These are phyloP conservation scores for Phytopythium vexans DNA, from an alignment of 352 stramenopile species.

Conservation along the genomic window DNA sequence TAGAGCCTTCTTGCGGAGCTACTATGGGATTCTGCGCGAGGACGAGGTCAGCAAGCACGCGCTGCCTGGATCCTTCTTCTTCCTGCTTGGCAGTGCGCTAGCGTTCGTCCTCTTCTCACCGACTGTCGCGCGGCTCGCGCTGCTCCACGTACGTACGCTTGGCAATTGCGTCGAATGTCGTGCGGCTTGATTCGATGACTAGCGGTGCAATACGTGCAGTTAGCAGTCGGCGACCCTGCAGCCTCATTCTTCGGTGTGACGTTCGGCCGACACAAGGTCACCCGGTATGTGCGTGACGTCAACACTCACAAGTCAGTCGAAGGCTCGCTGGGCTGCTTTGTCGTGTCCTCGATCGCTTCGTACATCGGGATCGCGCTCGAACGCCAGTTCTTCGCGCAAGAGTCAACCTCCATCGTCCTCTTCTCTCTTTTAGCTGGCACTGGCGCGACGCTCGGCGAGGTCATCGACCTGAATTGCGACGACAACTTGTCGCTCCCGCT, in stretches of 20 bases:
- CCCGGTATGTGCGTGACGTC: constrained; percentile 12
- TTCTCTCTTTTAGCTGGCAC: constrained; percentile 26
- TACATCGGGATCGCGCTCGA: constrained; percentile 20
- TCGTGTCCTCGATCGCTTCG: constrained; percentile 17
- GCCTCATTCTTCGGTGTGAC: constrained; percentile 45
- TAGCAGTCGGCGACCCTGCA: constrained; percentile 49
- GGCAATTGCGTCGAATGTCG: too few species aligned
- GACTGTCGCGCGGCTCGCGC: constrained; percentile 37
- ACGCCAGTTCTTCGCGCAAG: constrained; percentile 12
- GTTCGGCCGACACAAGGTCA: constrained; percentile 32
- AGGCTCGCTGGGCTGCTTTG: constrained; percentile 39
- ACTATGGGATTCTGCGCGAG: constrained; percentile 39
- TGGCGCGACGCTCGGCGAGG: constrained; percentile 31
- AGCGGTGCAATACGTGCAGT: constrained; percentile 11
- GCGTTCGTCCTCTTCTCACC: constrained; percentile 36
- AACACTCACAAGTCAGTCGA: constrained; percentile 40
- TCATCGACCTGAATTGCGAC: constrained; percentile 37
- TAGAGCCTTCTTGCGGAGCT: constrained; percentile 32
- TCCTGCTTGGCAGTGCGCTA: constrained; percentile 44
- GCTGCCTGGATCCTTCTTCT: constrained; percentile 55
- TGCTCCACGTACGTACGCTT: constrained; percentile 42
- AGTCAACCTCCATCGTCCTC: background rate
- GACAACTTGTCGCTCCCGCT: constrained; percentile 59
- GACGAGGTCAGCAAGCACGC: constrained; percentile 32
- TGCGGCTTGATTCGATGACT: background rate